Percentiles rank a stretch among this genome's conserved stretches.
phyloP scores from a whole-genome alignment of 1,284 basidiomycete species.

The Coniophora puteana region DNA sequence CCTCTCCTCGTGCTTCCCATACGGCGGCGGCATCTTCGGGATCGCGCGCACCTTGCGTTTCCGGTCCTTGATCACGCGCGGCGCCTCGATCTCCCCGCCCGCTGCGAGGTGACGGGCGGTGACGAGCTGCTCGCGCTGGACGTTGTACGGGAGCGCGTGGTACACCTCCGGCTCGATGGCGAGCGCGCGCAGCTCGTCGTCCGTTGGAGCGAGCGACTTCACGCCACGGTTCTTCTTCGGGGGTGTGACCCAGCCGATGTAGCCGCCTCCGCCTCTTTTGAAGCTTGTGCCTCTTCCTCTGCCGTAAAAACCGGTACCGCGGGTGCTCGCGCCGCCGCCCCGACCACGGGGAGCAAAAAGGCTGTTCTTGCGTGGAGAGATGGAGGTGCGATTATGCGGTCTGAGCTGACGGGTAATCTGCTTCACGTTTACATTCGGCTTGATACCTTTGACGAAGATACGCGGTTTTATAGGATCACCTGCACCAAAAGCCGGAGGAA shows the following conservation, averaged over 20 bases:
- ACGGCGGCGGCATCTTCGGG: constrained; percentile 42
- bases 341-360: constrained; percentile 31
- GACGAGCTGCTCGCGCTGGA: constrained; percentile 74
- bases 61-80: constrained; percentile 52
- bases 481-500: background rate
- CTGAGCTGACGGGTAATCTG: constrained; percentile 62
- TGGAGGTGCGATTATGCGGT: constrained; percentile 40
- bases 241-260: constrained; percentile 11
- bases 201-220: constrained; percentile 26
- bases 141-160: constrained; percentile 51
- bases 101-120: constrained; percentile 47
- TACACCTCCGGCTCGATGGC: constrained; percentile 75
- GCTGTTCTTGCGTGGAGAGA: constrained; percentile 43
- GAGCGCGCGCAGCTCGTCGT: constrained; percentile 55
- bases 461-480: constrained; percentile 25
- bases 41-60: no score
- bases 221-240: no score
- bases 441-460: constrained; percentile 27
- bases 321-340: no score
- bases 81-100: constrained; percentile 39
- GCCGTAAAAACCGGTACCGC: no score
- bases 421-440: constrained; percentile 46
- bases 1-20: constrained; percentile 42
- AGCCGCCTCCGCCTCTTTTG: constrained; percentile 10
- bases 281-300: no score